These are phyloP conservation scores for Hebeloma cylindrosporum DNA, from an alignment of 768 basidiomycete species.

Conservation along the genomic window DNA sequence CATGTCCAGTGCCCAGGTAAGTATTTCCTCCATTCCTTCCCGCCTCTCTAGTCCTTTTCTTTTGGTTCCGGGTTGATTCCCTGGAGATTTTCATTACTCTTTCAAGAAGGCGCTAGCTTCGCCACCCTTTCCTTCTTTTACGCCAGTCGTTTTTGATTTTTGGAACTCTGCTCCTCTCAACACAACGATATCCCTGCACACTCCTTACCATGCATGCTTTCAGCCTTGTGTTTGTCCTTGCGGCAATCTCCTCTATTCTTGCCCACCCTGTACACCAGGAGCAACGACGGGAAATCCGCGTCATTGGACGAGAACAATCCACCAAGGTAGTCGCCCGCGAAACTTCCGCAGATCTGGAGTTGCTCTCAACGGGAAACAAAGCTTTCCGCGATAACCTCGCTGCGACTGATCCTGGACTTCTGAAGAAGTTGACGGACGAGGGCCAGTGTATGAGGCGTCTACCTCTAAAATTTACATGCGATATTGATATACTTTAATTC, in stretches of 20 bases:
- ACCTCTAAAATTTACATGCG: not conserved
- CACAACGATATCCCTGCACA: not conserved
- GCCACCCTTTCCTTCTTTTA: slow-evolving; percentile 6
- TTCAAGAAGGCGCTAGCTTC: slow-evolving; percentile 19
- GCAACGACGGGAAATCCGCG: slow-evolving; percentile 14
- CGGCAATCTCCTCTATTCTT: slow-evolving; percentile 3
- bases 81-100: slow-evolving; percentile 8
- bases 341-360: slow-evolving; percentile 13
- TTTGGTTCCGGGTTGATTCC: slow-evolving; percentile 12
- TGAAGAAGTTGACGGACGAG: slow-evolving; percentile 28
- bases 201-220: slow-evolving; percentile 11
- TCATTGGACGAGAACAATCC: slow-evolving; percentile 12
- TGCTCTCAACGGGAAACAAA: slow-evolving; percentile 31
- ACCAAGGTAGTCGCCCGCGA: slow-evolving; percentile 2
- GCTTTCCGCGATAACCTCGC: slow-evolving; percentile 26
- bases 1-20: not conserved
- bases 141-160: slow-evolving; percentile 11
- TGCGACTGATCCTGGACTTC: slow-evolving; percentile 23
- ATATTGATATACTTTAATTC: not conserved
- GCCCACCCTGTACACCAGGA: slow-evolving; percentile 18
- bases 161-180: slow-evolving; percentile 2
- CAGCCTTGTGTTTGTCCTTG: slow-evolving; percentile 7
- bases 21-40: slow-evolving; percentile 1
- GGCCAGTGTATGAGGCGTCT: slow-evolving; percentile 29
- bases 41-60: slow-evolving; percentile 7